These are phyloP conservation scores for Ascodesmis nigricans DNA, from an alignment of 495 filamentous ascomycete genomes.

Conservation along the genomic window DNA sequence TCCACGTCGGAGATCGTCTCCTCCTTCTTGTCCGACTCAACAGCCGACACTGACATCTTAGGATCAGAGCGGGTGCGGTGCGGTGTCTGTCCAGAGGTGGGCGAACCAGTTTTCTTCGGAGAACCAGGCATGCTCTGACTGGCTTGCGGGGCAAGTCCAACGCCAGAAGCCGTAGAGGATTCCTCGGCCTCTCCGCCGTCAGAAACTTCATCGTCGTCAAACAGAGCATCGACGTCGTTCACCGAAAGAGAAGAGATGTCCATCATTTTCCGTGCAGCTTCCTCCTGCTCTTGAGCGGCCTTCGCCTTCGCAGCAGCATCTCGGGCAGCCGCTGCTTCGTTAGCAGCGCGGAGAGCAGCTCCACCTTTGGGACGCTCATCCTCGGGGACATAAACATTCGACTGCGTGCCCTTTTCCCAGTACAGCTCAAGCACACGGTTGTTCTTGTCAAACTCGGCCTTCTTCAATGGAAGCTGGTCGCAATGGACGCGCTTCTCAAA, in stretches of 20 bases:
- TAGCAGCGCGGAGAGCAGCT: slow-evolving; percentile 40
- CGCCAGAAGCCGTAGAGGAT: slow-evolving; percentile 7
- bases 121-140: slow-evolving; percentile 94
- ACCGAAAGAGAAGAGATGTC: slow-evolving; percentile 79
- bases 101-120: slow-evolving; percentile 57
- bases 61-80: slow-evolving; percentile 84
- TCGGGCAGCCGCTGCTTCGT: slow-evolving; percentile 51
- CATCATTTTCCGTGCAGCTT: slow-evolving; percentile 70
- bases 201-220: slow-evolving; percentile 77
- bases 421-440: slow-evolving; percentile 82
- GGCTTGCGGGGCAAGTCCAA: slow-evolving; percentile 10
- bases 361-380: slow-evolving; percentile 79
- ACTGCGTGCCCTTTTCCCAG: slow-evolving; percentile 98
- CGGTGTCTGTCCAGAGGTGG: slow-evolving; percentile 41
- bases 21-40: slow-evolving; percentile 44
- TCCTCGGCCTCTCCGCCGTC: slow-evolving; percentile 15
- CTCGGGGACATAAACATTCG: slow-evolving; percentile 86
- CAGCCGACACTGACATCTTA: slow-evolving; percentile 54
- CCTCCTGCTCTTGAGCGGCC: slow-evolving; percentile 58
- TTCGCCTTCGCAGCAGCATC: slow-evolving; percentile 62
- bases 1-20: slow-evolving; percentile 49
- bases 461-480: slow-evolving; percentile 92
- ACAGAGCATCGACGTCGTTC: slow-evolving; percentile 76
- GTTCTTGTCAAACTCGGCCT: slow-evolving; percentile 93
- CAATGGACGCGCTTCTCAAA: slow-evolving; percentile 99